These are phyloP conservation scores for Mastigamoeba balamuthi DNA, from an alignment of 78 protist species.

Conservation along the genomic window DNA sequence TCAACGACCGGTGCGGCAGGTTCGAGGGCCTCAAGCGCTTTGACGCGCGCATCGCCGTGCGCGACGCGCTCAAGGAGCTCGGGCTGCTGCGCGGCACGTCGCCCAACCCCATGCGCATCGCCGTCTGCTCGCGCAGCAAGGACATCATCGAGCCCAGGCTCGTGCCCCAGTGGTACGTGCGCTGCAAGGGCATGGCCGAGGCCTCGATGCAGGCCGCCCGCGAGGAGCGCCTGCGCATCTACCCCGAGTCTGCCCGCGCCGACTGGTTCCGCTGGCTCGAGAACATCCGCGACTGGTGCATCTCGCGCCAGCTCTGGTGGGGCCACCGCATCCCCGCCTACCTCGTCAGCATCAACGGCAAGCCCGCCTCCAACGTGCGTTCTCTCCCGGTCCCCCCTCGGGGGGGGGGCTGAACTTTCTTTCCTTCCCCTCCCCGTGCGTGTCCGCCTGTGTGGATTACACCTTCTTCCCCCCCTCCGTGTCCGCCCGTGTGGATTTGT, in stretches of 20 bases:
- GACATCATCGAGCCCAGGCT: conserved; percentile 58
- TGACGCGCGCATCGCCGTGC: conserved; percentile 63
- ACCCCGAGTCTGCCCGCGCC: conserved; percentile 52
- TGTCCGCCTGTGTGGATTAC: no score
- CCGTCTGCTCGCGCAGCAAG: conserved; percentile 53
- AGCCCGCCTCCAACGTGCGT: conserved; percentile 9
- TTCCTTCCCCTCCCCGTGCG: neutral
- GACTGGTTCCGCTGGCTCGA: conserved; percentile 53
- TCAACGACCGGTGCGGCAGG: conserved; percentile 54
- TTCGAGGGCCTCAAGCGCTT: conserved; percentile 72
- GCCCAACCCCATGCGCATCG: conserved; percentile 61
- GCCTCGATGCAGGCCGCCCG: conserved; percentile 33
- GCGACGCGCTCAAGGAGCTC: conserved; percentile 45
- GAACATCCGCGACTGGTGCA: conserved; percentile 83
- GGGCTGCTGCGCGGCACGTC: conserved; percentile 31
- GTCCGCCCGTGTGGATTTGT: no score
- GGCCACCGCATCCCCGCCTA: conserved; percentile 99
- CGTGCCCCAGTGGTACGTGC: conserved; percentile 93
- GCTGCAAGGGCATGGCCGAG: conserved; percentile 58
- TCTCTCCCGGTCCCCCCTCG: no score
- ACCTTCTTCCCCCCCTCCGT: no score
- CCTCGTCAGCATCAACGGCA: conserved; percentile 16
- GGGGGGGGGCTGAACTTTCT: neutral
- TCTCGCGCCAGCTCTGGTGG: conserved; percentile 99
- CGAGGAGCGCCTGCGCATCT: conserved; percentile 49